phyloP scores from a whole-genome alignment of 2,329 filamentous ascomycete genomes.

The Penicillium freii region DNA sequence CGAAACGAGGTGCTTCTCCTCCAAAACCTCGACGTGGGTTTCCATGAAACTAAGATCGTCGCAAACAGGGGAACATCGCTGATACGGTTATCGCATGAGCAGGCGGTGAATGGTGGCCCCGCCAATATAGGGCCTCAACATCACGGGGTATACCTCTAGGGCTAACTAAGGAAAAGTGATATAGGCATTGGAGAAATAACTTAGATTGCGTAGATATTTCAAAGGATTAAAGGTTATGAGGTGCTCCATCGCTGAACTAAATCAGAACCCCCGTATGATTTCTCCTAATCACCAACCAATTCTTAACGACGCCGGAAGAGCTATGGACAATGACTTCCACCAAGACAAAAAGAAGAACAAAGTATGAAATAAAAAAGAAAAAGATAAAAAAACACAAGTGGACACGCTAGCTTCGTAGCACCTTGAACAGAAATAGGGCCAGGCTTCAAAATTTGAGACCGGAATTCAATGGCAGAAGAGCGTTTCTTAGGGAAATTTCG shows the following conservation, averaged over 20 bases:
- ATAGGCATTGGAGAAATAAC: not conserved
- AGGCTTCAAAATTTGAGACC: slow-evolving; percentile 18
- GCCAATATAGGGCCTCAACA: slow-evolving; percentile 6
- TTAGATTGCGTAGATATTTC: not conserved
- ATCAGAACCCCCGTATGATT: slow-evolving; percentile 14
- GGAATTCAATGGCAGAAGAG: slow-evolving; percentile 8
- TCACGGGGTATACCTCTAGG: no score
- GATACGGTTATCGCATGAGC: slow-evolving; percentile 24
- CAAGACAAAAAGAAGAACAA: slow-evolving; percentile 16
- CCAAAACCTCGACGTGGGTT: slow-evolving; percentile 5
- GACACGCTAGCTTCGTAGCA: slow-evolving; percentile 18
- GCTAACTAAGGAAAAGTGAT: not conserved
- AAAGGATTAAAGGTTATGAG: slow-evolving; percentile 5
- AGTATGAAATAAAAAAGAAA: slow-evolving; percentile 10
- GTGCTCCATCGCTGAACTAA: slow-evolving; percentile 7
- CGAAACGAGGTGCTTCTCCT: slow-evolving; percentile 10
- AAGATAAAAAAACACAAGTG: not conserved
- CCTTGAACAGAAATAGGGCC: slow-evolving; percentile 22
- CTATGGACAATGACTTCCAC: slow-evolving; percentile 26
- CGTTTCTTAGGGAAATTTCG: not conserved
- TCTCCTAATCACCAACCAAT: slow-evolving; percentile 22
- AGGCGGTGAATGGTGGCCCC: slow-evolving; percentile 21
- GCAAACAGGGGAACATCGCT: slow-evolving; percentile 19
- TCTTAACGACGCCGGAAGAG: slow-evolving; percentile 28
- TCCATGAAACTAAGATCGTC: slow-evolving; percentile 14